Evolutionary conservation across 2,329 filamentous ascomycete species (phyloP).

Genomic region (Penicillium sp.): DNA sequence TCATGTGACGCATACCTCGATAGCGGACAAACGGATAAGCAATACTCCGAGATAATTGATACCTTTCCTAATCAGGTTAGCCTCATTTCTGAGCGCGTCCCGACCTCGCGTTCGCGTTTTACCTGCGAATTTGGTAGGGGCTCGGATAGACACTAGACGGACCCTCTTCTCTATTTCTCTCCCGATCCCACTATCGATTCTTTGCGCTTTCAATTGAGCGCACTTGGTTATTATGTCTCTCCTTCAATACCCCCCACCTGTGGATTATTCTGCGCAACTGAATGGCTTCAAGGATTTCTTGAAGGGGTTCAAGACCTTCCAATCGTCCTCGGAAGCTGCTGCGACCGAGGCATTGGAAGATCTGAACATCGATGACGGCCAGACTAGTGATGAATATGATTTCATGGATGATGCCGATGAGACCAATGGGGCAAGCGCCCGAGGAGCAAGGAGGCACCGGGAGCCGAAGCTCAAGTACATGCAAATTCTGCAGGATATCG

Average conservation of each 20-base stretch:
- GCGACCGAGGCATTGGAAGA: constrained; percentile 79
- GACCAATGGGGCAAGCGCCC: constrained; percentile 41
- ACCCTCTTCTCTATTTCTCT: constrained; percentile 14
- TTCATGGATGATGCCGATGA: constrained; percentile 82
- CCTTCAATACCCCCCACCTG: constrained; percentile 70
- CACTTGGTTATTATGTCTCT: constrained; percentile 67
- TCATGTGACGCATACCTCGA: constrained; percentile 13
- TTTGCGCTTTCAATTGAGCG: constrained; percentile 23
- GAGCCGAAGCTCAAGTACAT: constrained; percentile 80
- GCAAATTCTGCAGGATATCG: constrained; percentile 79
- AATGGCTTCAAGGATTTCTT: constrained; percentile 81
- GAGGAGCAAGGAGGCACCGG: constrained; percentile 50
- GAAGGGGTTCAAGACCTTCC: constrained; percentile 74
- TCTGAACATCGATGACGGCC: constrained; percentile 83
- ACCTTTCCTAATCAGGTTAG: constrained; percentile 7
- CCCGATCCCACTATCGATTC: constrained; percentile 21
- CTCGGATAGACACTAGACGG: constrained; percentile 9
- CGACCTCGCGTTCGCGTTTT: constrained; percentile 12
- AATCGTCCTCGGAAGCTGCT: constrained; percentile 61
- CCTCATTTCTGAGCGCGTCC: constrained; percentile 16
- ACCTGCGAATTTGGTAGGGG: constrained; percentile 12
- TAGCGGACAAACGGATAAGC: constrained; percentile 7
- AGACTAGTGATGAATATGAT: constrained; percentile 85
- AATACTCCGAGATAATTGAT: not conserved
- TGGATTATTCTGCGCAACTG: constrained; percentile 86